phyloP scores from a whole-genome alignment of 75 land plant species.

The Picea glauca region DNA sequence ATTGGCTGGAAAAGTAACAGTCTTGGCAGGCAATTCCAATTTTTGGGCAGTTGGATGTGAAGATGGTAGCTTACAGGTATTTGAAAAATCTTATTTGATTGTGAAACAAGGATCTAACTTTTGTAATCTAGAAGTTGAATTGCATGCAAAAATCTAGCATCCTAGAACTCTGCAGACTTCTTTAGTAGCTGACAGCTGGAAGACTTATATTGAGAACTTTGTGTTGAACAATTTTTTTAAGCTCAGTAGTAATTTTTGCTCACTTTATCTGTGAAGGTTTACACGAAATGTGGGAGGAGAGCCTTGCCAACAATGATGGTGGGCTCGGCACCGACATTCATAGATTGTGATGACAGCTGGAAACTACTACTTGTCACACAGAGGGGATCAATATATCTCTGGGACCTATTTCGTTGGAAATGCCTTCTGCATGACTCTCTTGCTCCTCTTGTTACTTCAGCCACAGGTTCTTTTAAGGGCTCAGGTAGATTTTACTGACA shows the following conservation, averaged over 20 bases:
- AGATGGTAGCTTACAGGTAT: conserved; percentile 86
- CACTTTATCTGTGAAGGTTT: conserved; percentile 47
- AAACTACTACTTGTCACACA: conserved; percentile 76
- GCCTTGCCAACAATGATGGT: conserved; percentile 90
- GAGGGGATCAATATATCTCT: conserved; percentile 71
- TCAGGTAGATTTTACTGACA: background rate
- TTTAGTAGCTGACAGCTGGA: background rate
- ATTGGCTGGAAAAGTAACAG: conserved; percentile 77
- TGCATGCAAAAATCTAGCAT: background rate
- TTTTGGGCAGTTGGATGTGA: conserved; percentile 84
- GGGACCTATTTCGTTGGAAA: conserved; percentile 73
- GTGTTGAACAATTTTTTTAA: background rate
- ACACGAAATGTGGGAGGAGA: conserved; percentile 93
- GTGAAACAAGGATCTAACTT: background rate
- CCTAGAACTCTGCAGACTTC: background rate
- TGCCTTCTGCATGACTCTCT: conserved; percentile 81
- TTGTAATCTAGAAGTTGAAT: background rate
- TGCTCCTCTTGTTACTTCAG: conserved; percentile 46
- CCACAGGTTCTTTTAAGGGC: conserved; percentile 34
- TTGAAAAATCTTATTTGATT: background rate
- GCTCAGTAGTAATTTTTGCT: too few relatives aligned
- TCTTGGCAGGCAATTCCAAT: conserved; percentile 77
- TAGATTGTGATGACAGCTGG: conserved; percentile 90
- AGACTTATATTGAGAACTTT: background rate
- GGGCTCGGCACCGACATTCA: conserved; percentile 88